Base-by-base conservation (phyloP, 768 basidiomycete genomes). In the Pisolithus orientalis region DNA sequence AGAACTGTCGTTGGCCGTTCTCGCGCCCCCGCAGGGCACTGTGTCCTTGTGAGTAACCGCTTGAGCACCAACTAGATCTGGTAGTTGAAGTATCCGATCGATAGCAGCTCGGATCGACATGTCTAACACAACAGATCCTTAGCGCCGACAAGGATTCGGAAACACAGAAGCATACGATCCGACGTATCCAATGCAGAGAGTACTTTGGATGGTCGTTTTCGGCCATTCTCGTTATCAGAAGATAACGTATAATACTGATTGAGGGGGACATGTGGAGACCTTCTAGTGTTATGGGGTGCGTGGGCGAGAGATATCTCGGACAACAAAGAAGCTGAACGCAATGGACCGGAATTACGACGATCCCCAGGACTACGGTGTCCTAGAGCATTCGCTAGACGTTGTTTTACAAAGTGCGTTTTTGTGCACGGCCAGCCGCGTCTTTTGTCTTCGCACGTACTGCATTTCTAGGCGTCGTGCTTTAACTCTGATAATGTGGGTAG, bases 401-500 rank as follows among this genome's bases (percentile, higher is more conserved):
- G 80, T 50, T 75, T 77, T 32, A 81, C 76, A 57, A 88, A 88
- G 55, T 80, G 80, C 70, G 72, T 53, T 77, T 84, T 54, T 87
- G 82, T 29, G 73, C 66, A 49, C 80, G 77, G 13, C 78, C 73
- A 5, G 75, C 66, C 10, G 74, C 62, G 54, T 88, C 85, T 59
- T 74, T 85, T 4, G 73, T 74, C 50, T 80, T 77, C 0, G 80
- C 74, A 62, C 76, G 81, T 17, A 78, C 80, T 1, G 74, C 72
- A 59, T 80, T 87, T 59, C 86, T 87, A 51, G 38, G 9, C 46
- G 51, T 31, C 11, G 16, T 21, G 39, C 44, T 34, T 16, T 47
- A 31, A n/a, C 17, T 21, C 17, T 49, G 49, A 42, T 44, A 21
- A 9, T 1, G 24, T n/a, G 11, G 50, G 25, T 9, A 24, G 37